These are phyloP conservation scores for Exophiala mesophila DNA, from an alignment of 2,329 filamentous ascomycete species.

Conservation along the genomic window DNA sequence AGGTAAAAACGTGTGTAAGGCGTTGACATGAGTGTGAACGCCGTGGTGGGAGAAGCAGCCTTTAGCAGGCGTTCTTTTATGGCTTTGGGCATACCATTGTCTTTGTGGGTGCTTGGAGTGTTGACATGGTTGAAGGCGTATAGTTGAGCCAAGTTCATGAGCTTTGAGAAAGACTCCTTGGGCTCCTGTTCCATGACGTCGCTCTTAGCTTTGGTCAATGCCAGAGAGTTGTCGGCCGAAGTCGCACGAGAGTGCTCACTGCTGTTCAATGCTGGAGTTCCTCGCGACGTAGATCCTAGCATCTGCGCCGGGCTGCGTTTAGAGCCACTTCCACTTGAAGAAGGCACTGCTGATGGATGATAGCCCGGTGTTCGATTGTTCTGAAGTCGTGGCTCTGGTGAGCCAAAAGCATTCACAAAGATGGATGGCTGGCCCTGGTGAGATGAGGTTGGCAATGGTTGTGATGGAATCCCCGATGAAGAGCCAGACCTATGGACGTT, in stretches of 20 bases:
- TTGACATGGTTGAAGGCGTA: slow-evolving; percentile 21
- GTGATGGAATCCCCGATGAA: slow-evolving; percentile 1
- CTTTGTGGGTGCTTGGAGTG: slow-evolving; percentile 20
- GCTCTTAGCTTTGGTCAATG: neutral
- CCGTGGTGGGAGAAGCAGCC: slow-evolving; percentile 15
- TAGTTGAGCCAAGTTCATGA: slow-evolving; percentile 14
- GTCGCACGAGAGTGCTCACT: neutral
- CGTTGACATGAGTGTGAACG: slow-evolving; percentile 18
- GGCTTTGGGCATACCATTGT: slow-evolving; percentile 14
- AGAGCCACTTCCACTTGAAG: slow-evolving; percentile 1
- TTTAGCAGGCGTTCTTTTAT: slow-evolving; percentile 20
- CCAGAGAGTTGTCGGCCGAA: neutral
- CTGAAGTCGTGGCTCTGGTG: slow-evolving; percentile 10
- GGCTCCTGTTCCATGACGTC: neutral
- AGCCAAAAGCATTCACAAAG: slow-evolving; percentile 12
- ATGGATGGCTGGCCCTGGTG: slow-evolving; percentile 4
- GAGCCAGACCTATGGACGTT: neutral
- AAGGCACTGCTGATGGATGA: neutral
- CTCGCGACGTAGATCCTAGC: neutral
- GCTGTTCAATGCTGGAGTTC: neutral
- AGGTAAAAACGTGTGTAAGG: slow-evolving; percentile 20
- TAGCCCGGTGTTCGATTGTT: slow-evolving; percentile 4
- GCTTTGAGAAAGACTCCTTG: slow-evolving; percentile 2
- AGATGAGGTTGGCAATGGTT: neutral
- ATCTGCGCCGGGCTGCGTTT: neutral